These are phyloP conservation scores for Cicer chorassanicum DNA, from an alignment of 306 rosid genomes.

Conservation along the genomic window DNA sequence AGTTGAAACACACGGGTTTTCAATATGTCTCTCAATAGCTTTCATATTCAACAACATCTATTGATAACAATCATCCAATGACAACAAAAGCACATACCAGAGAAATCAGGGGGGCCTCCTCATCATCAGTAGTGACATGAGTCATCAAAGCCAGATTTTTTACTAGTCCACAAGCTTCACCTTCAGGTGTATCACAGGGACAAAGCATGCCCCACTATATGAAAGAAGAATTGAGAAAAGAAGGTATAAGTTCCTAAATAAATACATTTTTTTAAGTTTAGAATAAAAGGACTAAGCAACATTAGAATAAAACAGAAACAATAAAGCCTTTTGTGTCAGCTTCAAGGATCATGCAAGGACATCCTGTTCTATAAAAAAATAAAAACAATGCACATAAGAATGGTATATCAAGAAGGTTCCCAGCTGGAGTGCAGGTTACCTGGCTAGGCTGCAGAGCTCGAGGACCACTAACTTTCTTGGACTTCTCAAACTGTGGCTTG, in stretches of 20 bases:
- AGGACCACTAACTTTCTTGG: slow-evolving; percentile 93
- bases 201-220: slow-evolving; percentile 99
- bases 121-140: slow-evolving; percentile 96
- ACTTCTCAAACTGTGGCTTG: slow-evolving; percentile 93
- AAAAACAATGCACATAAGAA: slow-evolving; percentile 10
- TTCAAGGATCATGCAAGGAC: slow-evolving; percentile 3
- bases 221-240: slow-evolving; percentile 30
- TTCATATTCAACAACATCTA: too few species aligned
- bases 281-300: slow-evolving; percentile 19
- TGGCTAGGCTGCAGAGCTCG: slow-evolving; percentile 97
- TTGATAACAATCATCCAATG: slow-evolving; percentile 1
- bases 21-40: too few species aligned
- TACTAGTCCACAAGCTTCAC: slow-evolving; percentile 93
- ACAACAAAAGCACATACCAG: slow-evolving; percentile 52
- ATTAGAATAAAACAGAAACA: slow-evolving; percentile 26
- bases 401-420: slow-evolving; percentile 5
- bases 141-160: slow-evolving; percentile 96
- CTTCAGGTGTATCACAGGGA: slow-evolving; percentile 99
- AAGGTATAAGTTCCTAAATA: slow-evolving; percentile 6
- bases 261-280: background rate
- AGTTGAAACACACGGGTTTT: too few species aligned
- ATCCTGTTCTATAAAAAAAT: slow-evolving; percentile 12
- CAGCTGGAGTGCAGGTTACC: slow-evolving; percentile 53
- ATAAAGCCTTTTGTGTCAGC: slow-evolving; percentile 8
- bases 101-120: slow-evolving; percentile 75